Evolutionary conservation across 345 rosid species (phyloP).

Genomic region (Lagerstroemia speciosa): DNA sequence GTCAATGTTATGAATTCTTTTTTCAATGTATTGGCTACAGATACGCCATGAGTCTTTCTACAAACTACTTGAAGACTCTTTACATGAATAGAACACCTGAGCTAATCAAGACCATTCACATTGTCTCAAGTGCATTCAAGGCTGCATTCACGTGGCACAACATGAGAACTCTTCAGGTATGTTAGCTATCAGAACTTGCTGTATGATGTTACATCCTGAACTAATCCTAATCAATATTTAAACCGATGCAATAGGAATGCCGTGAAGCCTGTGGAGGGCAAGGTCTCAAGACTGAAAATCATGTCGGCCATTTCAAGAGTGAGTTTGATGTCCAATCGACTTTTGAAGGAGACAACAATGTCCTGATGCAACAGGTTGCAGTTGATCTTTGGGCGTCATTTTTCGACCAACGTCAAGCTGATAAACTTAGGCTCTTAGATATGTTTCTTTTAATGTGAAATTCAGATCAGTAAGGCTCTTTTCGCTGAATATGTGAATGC

Average conservation of each 20-base stretch:
- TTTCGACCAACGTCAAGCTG: not conserved
- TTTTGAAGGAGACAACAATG: constrained; percentile 91
- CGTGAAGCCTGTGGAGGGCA: constrained; percentile 99
- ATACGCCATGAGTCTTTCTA: constrained; percentile 74
- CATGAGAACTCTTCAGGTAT: constrained; percentile 91
- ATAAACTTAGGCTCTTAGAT: not conserved
- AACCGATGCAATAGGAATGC: constrained; percentile 51
- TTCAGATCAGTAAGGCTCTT: constrained; percentile 89
- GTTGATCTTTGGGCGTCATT: not conserved
- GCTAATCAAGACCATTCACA: constrained; percentile 67
- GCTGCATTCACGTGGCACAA: constrained; percentile 81
- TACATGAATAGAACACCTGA: constrained; percentile 76
- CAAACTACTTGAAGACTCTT: constrained; percentile 65
- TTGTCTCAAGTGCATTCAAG: constrained; percentile 77
- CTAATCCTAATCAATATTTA: not conserved
- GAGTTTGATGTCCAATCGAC: constrained; percentile 91
- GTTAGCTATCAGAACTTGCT: constrained; percentile 3
- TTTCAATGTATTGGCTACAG: constrained; percentile 23
- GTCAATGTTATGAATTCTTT: not conserved
- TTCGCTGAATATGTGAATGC: constrained; percentile 59
- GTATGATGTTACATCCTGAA: not conserved
- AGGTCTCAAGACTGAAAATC: constrained; percentile 87
- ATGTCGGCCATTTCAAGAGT: constrained; percentile 70
- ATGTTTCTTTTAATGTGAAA: not conserved
- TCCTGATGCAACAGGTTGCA: constrained; percentile 87